These are phyloP conservation scores for Vaccinium vitisidaea DNA, from an alignment of 148 eudicot species.

Conservation along the genomic window DNA sequence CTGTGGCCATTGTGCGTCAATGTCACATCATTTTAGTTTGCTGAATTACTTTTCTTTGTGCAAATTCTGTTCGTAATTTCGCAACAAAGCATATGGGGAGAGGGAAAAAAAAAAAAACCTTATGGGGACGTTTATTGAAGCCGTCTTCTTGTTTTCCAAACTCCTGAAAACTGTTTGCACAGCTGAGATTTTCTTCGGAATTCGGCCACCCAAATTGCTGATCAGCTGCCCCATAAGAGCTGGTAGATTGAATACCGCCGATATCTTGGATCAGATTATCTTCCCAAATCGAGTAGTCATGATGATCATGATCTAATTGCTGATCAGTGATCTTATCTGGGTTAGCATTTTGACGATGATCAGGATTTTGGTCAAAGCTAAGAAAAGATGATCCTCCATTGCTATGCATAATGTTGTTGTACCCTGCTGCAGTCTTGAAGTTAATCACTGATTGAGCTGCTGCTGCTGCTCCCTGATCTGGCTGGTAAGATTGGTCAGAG, in stretches of 20 bases:
- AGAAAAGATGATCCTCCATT: slow-evolving; percentile 19
- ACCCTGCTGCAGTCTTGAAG: slow-evolving; percentile 12
- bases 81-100: too few relatives aligned
- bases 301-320: background rate
- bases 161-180: background rate
- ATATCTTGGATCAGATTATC: slow-evolving; percentile 13
- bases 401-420: slow-evolving; percentile 2
- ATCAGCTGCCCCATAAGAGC: slow-evolving; percentile 12
- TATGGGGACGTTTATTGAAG: slow-evolving; percentile 1
- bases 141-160: background rate
- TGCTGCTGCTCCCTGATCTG: background rate
- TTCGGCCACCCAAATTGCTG: slow-evolving; percentile 17
- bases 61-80: too few relatives aligned
- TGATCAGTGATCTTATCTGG: background rate
- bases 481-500: slow-evolving; percentile 31
- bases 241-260: slow-evolving; percentile 15
- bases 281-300: slow-evolving; percentile 6
- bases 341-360: slow-evolving; percentile 3
- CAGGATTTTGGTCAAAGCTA: slow-evolving; percentile 16
- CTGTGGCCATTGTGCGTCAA: background rate
- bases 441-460: slow-evolving; percentile 7
- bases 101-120: background rate
- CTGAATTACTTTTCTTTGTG: too few relatives aligned
- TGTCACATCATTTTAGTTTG: background rate
- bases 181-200: slow-evolving; percentile 7